phyloP scores from a whole-genome alignment of 768 basidiomycete species.

The Crucibulum laeve region DNA sequence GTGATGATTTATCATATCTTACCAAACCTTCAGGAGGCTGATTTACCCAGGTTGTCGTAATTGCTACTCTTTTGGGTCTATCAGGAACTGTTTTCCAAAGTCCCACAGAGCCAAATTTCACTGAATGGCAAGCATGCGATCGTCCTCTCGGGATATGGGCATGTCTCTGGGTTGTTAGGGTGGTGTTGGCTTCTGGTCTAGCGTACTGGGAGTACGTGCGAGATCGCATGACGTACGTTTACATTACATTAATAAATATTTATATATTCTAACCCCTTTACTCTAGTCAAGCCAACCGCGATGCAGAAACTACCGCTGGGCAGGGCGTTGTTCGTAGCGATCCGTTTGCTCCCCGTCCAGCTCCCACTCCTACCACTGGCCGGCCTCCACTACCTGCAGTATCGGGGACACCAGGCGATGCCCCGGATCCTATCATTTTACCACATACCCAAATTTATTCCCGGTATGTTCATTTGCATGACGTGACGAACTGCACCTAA shows the following conservation, averaged over 20 bases:
- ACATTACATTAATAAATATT: background rate
- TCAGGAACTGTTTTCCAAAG: conserved; percentile 42
- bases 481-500: conserved; percentile 17
- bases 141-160: conserved; percentile 68
- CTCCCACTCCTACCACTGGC: too few species aligned
- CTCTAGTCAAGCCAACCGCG: too few species aligned
- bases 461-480: conserved; percentile 26
- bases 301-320: too few species aligned
- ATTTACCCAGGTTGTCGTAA: conserved; percentile 39
- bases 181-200: conserved; percentile 41
- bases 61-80: conserved; percentile 45
- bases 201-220: conserved; percentile 55
- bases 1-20: conserved; percentile 19
- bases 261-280: too few species aligned
- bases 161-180: conserved; percentile 56
- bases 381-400: too few species aligned
- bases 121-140: conserved; percentile 61
- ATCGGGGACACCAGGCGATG: background rate
- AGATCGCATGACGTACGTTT: conserved; percentile 23
- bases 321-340: too few species aligned
- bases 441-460: conserved; percentile 26
- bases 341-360: too few species aligned
- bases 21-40: background rate
- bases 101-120: conserved; percentile 29
- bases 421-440: conserved; percentile 4